These are phyloP conservation scores for Stropharia rugosoannulata DNA, from an alignment of 768 basidiomycete species.

Conservation along the genomic window DNA sequence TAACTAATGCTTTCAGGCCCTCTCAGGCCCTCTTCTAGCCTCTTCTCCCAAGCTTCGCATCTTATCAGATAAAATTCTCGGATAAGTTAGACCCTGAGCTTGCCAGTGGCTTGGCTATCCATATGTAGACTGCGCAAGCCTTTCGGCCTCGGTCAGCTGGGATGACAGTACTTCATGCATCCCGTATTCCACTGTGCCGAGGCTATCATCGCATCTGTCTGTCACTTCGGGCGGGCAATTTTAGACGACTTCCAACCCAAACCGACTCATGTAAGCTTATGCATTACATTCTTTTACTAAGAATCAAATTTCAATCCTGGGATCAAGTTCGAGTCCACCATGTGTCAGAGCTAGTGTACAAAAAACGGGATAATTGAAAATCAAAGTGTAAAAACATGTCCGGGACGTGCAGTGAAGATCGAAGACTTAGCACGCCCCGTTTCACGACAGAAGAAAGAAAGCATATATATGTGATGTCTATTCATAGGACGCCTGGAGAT, in stretches of 20 bases:
- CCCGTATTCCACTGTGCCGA: too few relatives aligned
- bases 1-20: neutral
- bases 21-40: neutral
- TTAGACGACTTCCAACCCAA: too few relatives aligned
- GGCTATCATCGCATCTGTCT: too few relatives aligned
- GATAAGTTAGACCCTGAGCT: neutral
- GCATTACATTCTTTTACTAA: too few relatives aligned
- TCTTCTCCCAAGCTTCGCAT: conserved; percentile 2
- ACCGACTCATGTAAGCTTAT: too few relatives aligned
- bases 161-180: too few relatives aligned
- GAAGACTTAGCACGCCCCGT: conserved; percentile 5
- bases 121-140: too few relatives aligned
- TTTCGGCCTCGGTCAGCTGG: too few relatives aligned
- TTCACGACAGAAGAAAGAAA: neutral
- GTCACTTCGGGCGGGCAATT: too few relatives aligned
- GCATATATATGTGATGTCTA: neutral
- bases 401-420: conserved; percentile 20
- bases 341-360: too few relatives aligned
- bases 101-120: neutral
- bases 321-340: too few relatives aligned
- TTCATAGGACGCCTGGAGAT: conserved; percentile 36
- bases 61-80: conserved; percentile 21
- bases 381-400: conserved; percentile 3
- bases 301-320: too few relatives aligned
- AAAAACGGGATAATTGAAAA: conserved; percentile 1